Percentiles rank a stretch among this genome's conserved stretches.
Evolutionary conservation across 441 rosid species (phyloP).

Genomic region (Brassica hybrid): DNA sequence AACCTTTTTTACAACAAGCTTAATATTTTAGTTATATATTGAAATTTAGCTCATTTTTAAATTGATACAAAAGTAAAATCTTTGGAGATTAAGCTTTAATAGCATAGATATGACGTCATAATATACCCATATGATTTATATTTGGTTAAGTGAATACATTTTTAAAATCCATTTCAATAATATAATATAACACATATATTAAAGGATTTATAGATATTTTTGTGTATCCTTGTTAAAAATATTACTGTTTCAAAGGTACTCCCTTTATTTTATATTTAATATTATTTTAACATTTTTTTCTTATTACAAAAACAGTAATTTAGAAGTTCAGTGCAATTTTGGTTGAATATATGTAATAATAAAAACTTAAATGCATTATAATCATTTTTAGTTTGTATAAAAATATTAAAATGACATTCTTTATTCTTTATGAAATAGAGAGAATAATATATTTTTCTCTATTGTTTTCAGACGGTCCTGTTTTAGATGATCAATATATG

Average conservation of each 20-base stretch:
- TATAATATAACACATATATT: constrained; percentile 7
- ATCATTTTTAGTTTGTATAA: too few relatives aligned
- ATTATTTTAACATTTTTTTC: too few relatives aligned
- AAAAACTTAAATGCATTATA: too few relatives aligned
- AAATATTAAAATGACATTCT: too few relatives aligned
- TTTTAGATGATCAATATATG: not conserved
- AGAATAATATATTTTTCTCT: not conserved
- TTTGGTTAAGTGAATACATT: constrained; percentile 3
- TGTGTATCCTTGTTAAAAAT: not conserved
- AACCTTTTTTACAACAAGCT: not conserved
- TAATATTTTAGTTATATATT: not conserved
- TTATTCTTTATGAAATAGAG: too few relatives aligned
- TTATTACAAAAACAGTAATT: too few relatives aligned
- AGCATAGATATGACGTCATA: not conserved
- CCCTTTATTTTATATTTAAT: too few relatives aligned
- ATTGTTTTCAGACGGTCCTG: not conserved
- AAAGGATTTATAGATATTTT: not conserved
- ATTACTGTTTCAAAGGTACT: not conserved
- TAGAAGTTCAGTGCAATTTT: too few relatives aligned
- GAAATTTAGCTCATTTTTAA: not conserved
- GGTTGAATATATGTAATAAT: too few relatives aligned
- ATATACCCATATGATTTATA: not conserved
- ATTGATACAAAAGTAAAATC: not conserved
- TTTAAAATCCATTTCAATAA: not conserved
- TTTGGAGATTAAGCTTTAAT: too few relatives aligned